A percentile compares a stretch with the other conserved stretches of the same genome.
phyloP scores from a whole-genome alignment of 2,329 filamentous ascomycete species.

The Fusarium penzigii region DNA sequence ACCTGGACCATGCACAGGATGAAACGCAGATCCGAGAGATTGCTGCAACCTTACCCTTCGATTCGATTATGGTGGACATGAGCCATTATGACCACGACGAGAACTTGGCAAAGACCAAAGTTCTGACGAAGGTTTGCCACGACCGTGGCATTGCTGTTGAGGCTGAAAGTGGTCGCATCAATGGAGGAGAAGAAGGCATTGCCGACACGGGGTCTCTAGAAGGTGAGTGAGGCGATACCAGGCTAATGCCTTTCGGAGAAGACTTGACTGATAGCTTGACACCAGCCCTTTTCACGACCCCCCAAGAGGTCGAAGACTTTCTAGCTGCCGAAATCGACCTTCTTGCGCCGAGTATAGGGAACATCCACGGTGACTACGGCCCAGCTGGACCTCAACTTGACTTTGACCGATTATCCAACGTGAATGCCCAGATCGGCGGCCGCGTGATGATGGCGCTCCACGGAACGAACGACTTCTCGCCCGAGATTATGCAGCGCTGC shows the following conservation, averaged over 20 bases:
- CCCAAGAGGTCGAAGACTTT: slow-evolving; percentile 70
- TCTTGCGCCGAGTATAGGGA: slow-evolving; percentile 74
- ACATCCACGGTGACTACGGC: slow-evolving; percentile 75
- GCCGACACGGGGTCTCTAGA: slow-evolving; percentile 54
- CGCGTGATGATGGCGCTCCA: slow-evolving; percentile 52
- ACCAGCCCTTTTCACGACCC: slow-evolving; percentile 54
- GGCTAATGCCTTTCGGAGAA: too few relatives aligned
- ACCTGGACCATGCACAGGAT: slow-evolving; percentile 35
- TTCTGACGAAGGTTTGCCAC: neutral
- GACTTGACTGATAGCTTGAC: neutral
- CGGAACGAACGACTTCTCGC: slow-evolving; percentile 56
- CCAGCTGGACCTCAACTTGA: slow-evolving; percentile 63
- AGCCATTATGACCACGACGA: slow-evolving; percentile 5
- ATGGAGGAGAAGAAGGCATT: slow-evolving; percentile 67
- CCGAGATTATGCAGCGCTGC: slow-evolving; percentile 51
- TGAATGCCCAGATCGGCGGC: slow-evolving; percentile 30
- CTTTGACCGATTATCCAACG: slow-evolving; percentile 43
- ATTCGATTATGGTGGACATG: slow-evolving; percentile 13
- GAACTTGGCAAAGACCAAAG: slow-evolving; percentile 3
- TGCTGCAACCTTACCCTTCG: slow-evolving; percentile 3
- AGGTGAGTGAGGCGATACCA: slow-evolving; percentile 31
- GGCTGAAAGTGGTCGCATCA: slow-evolving; percentile 24
- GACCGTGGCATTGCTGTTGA: slow-evolving; percentile 11
- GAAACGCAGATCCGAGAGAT: neutral
- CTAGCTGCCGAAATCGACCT: slow-evolving; percentile 71